These are phyloP conservation scores for Tuber borchii DNA, from an alignment of 495 filamentous ascomycete genomes.

Conservation along the genomic window DNA sequence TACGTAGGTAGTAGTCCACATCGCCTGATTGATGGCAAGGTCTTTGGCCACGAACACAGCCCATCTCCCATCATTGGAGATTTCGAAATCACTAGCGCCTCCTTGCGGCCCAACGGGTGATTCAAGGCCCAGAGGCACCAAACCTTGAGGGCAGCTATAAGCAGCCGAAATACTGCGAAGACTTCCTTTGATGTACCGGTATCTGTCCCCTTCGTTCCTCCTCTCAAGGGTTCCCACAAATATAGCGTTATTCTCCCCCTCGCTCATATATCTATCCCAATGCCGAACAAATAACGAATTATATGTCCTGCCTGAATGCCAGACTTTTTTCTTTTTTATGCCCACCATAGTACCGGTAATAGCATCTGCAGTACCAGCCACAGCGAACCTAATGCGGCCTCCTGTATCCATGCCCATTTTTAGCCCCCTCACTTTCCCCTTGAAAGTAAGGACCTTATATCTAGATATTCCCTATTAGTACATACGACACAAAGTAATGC, in stretches of 20 bases:
- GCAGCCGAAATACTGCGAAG: constrained; percentile 40
- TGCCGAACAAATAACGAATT: constrained; percentile 65
- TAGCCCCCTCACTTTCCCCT: constrained; percentile 65
- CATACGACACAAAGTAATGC: constrained; percentile 7
- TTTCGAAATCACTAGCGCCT: constrained; percentile 53
- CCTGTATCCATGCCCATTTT: constrained; percentile 55
- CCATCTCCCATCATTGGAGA: constrained; percentile 46
- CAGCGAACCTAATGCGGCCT: constrained; percentile 60
- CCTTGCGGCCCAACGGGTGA: constrained; percentile 56
- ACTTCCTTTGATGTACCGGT: background rate
- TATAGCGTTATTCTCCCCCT: constrained; percentile 59
- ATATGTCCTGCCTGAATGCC: constrained; percentile 59
- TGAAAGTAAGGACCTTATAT: constrained; percentile 59
- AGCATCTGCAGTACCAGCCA: constrained; percentile 56
- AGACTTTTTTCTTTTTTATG: constrained; percentile 50
- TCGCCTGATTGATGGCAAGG: constrained; percentile 65
- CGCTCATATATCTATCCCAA: constrained; percentile 62
- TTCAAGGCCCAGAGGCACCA: constrained; percentile 44
- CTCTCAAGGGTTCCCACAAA: constrained; percentile 59
- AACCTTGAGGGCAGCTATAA: background rate
- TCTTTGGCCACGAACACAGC: constrained; percentile 81
- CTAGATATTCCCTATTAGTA: constrained; percentile 36
- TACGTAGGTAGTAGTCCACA: constrained; percentile 71
- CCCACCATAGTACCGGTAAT: constrained; percentile 58
- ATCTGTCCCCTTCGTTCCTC: constrained; percentile 39